phyloP scores from a whole-genome alignment of 192 early-diverging fungal species.

The Coemansia sp. region DNA sequence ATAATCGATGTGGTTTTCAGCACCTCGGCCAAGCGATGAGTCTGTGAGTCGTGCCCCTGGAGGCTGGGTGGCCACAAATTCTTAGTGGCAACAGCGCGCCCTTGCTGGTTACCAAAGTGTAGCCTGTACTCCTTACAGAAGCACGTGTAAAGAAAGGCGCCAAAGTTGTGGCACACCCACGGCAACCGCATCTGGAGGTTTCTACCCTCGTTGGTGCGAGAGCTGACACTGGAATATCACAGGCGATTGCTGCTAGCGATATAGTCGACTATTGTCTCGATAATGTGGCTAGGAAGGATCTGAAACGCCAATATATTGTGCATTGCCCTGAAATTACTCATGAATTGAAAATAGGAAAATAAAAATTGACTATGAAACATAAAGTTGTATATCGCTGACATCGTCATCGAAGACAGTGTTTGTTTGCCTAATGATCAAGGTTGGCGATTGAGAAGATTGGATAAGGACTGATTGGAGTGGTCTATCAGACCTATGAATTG shows the following conservation, averaged over 20 bases:
- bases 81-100: not conserved
- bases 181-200: not conserved
- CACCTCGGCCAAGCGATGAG: not conserved
- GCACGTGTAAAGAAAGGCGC: not conserved
- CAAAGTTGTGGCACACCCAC: not conserved
- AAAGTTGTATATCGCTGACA: no score
- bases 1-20: not conserved
- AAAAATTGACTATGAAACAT: no score
- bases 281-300: no score
- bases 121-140: not conserved
- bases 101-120: not conserved
- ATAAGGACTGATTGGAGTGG: no score
- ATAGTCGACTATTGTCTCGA: not conserved
- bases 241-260: not conserved
- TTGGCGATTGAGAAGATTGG: no score
- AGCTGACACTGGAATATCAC: not conserved
- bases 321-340: no score
- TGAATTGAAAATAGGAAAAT: no score
- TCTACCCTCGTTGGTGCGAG: not conserved
- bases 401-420: no score
- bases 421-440: no score
- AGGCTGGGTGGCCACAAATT: not conserved
- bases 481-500: no score
- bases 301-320: no score
- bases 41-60: not conserved